phyloP scores from a whole-genome alignment of 805 yeast genomes.

The Barnettozyma sucrosica region DNA sequence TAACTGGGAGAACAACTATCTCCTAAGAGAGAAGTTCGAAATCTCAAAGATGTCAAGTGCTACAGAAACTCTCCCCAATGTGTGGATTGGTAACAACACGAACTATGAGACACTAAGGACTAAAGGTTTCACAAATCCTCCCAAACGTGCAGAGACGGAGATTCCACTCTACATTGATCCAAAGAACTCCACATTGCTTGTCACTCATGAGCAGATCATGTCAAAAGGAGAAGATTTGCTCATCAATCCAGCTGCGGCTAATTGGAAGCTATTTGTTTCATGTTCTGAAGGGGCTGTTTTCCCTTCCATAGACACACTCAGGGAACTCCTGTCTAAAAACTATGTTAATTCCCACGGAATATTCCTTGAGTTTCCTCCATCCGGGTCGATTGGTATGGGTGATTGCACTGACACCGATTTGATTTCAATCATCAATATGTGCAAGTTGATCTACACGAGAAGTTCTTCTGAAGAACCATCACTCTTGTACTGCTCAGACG shows the following conservation, averaged over 20 bases:
- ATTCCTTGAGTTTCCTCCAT: conserved; percentile 66
- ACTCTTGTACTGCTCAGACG: conserved; percentile 78
- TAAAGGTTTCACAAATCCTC: conserved; percentile 12
- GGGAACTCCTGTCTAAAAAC: conserved; percentile 17
- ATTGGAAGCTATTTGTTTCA: conserved; percentile 50
- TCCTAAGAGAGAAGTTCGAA: conserved; percentile 74
- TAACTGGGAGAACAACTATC: conserved; percentile 65
- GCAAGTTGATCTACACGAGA: conserved; percentile 55
- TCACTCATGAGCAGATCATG: conserved; percentile 29
- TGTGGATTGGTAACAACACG: conserved; percentile 82
- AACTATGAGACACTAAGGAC: conserved; percentile 47
- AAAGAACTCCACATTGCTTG: conserved; percentile 42
- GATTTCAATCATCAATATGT: conserved; percentile 56
- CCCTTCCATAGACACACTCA: conserved; percentile 40
- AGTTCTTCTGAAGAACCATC: conserved; percentile 30
- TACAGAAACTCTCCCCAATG: conserved; percentile 44
- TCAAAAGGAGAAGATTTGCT: conserved; percentile 23
- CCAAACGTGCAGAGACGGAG: background rate
- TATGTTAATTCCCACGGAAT: conserved; percentile 17
- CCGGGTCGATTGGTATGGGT: conserved; percentile 78
- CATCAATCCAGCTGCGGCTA: conserved; percentile 45
- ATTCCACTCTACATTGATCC: conserved; percentile 45
- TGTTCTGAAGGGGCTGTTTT: conserved; percentile 57
- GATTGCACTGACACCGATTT: conserved; percentile 59
- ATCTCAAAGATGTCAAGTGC: conserved; percentile 81